Base-by-base conservation (phyloP, 2,329 filamentous ascomycete genomes). In the Aspergillus carbonarius region DNA sequence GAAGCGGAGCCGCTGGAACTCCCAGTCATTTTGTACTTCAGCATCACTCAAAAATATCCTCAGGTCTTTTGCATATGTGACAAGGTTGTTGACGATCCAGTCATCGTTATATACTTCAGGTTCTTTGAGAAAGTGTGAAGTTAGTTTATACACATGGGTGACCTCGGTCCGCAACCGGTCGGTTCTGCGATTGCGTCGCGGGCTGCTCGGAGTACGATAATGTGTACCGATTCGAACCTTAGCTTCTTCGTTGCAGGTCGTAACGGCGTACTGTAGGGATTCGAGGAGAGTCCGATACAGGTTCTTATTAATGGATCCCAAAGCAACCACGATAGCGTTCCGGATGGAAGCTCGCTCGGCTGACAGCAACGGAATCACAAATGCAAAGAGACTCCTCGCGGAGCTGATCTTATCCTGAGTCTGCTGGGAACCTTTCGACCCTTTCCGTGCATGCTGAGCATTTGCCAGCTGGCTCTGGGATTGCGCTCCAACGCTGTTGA, bases 1-100 rank as follows among this genome's bases (percentile, higher is more conserved):
- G 2, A 91, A 91, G 44, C 95, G 86, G 32, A 99, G 80, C 66
- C 91, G 93, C 68, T 97, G 92, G 65, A 96, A 97, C 60, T 93
- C 91, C 86, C 92, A 93, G 68, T 99, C 92, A 75, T 90, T 91
- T 71, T 98, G 93, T 1, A 99, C 90, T 64, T 97, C 93, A 13
- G 90, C 88, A 68, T 99, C 95, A 81, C 95, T 97, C 10, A 99
- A 80, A 71, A 98, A 99, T 0, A 97, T 84, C 60, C 96, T 93
- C 35, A 99, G 80, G 62, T 98, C 93, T 70, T 93, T 96, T 0
- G 93, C 89, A 67, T 97, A 98, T 1, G 87, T 87, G 47, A 96
- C 88, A 37, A 99, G 84, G 63, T 96, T 97, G 62, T 87, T 89
- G 47, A 99, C 79, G 44, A 97, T 90, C 87, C 92, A 97, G 63